phyloP scores from a whole-genome alignment of 495 filamentous ascomycete genomes.

The Talaromyces stipitatus region DNA sequence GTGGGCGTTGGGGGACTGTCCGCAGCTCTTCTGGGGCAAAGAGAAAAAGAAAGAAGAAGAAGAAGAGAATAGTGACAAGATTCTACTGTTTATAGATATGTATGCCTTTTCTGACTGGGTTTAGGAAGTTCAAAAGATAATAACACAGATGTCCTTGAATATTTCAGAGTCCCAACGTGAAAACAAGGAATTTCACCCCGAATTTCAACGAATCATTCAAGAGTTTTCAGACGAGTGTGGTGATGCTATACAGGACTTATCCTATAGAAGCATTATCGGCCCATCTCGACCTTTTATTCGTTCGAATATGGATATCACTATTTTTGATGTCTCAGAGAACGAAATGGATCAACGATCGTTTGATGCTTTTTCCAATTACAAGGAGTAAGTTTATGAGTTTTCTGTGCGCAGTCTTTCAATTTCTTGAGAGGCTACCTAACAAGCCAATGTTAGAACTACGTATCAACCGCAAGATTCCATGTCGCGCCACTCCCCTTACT shows the following conservation, averaged over 20 bases:
- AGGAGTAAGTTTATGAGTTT: conserved; percentile 5
- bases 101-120: background rate
- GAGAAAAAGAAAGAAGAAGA: background rate
- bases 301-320: conserved; percentile 6
- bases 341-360: conserved; percentile 3
- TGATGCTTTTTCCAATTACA: conserved; percentile 7
- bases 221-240: conserved; percentile 3
- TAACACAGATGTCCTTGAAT: no score
- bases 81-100: background rate
- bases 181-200: background rate
- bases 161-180: background rate
- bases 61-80: background rate
- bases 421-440: background rate
- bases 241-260: conserved; percentile 4
- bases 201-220: conserved; percentile 5
- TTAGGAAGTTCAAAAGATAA: no score
- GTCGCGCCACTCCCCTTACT: no score
- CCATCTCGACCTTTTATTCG: background rate
- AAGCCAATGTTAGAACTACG: background rate
- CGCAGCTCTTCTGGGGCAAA: background rate
- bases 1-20: background rate
- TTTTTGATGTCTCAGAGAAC: conserved; percentile 3
- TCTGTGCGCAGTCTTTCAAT: no score
- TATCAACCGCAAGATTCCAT: background rate
- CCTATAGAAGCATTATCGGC: background rate